Evolutionary conservation across 139 green algal genomes (phyloP).

Genomic region (Deuterostichococcus epilithicus): DNA sequence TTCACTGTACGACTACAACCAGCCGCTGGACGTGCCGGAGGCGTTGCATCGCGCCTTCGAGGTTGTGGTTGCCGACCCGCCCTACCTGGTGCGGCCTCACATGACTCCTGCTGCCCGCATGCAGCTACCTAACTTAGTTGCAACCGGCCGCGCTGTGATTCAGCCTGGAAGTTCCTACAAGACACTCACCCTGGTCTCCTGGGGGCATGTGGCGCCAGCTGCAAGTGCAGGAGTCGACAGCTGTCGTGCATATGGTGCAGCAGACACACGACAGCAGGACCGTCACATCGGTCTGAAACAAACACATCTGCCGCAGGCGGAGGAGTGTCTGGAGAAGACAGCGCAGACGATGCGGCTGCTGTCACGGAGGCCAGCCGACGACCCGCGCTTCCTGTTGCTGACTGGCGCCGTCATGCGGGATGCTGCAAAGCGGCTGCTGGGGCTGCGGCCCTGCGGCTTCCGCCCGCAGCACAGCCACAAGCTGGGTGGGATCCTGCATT

Average conservation of each 20-base stretch:
- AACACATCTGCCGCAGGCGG: not conserved
- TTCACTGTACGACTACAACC: slow-evolving; percentile 47
- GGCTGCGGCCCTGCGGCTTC: slow-evolving; percentile 19
- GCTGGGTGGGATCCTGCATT: too few relatives aligned
- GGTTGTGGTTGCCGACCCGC: slow-evolving; percentile 47
- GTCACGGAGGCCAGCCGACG: not conserved
- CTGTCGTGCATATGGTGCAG: not conserved
- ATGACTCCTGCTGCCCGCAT: not conserved
- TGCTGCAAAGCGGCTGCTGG: slow-evolving; percentile 10
- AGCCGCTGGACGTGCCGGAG: slow-evolving; percentile 23
- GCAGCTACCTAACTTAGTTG: not conserved
- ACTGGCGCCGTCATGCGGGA: slow-evolving; percentile 27
- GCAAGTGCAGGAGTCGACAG: not conserved
- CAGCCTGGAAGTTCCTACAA: not conserved
- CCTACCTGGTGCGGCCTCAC: slow-evolving; percentile 36
- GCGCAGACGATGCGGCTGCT: slow-evolving; percentile 30
- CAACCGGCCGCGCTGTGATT: not conserved
- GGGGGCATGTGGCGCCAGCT: not conserved
- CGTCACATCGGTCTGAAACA: not conserved
- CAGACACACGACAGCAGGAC: not conserved
- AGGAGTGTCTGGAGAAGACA: slow-evolving; percentile 43
- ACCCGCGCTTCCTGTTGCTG: slow-evolving; percentile 11
- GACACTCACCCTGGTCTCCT: not conserved
- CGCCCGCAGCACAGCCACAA: slow-evolving; percentile 35
- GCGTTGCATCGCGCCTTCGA: slow-evolving; percentile 26